These are phyloP conservation scores for Neurospora sp. DNA, from an alignment of 495 filamentous ascomycete genomes.

Conservation along the genomic window DNA sequence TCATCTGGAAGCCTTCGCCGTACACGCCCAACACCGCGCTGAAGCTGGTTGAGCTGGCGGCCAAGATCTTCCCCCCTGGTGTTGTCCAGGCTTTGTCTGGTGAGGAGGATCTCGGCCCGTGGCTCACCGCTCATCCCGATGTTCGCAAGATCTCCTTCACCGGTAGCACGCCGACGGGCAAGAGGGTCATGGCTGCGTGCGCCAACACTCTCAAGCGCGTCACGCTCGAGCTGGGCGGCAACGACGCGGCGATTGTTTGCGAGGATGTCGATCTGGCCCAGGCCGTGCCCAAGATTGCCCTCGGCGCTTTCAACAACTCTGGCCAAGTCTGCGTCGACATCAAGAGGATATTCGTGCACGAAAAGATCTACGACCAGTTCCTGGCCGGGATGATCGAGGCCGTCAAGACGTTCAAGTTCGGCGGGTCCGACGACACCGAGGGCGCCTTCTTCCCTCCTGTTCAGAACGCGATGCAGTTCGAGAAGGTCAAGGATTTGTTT, in stretches of 20 bases:
- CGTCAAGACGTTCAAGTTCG: constrained; percentile 42
- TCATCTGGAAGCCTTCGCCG: constrained; percentile 54
- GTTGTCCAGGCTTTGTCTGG: constrained; percentile 60
- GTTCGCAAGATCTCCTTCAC: constrained; percentile 65
- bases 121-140: constrained; percentile 45
- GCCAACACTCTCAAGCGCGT: constrained; percentile 51
- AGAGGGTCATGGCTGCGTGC: constrained; percentile 50
- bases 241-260: constrained; percentile 57
- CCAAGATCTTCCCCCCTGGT: constrained; percentile 52
- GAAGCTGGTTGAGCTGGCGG: constrained; percentile 52
- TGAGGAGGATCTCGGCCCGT: constrained; percentile 51
- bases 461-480: constrained; percentile 50
- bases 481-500: constrained; percentile 40
- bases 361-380: constrained; percentile 55
- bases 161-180: constrained; percentile 53
- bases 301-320: constrained; percentile 48
- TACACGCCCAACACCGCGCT: constrained; percentile 60
- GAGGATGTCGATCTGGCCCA: constrained; percentile 55
- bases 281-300: constrained; percentile 39
- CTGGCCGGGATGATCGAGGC: constrained; percentile 43
- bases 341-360: constrained; percentile 62
- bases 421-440: constrained; percentile 26
- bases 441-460: constrained; percentile 44
- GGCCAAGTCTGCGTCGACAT: constrained; percentile 45
- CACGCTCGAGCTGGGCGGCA: constrained; percentile 49